Percentiles rank a stretch among this genome's conserved stretches.
These are phyloP conservation scores for Verticillium nubilum DNA, from an alignment of 2,329 filamentous ascomycete species.

Conservation along the genomic window DNA sequence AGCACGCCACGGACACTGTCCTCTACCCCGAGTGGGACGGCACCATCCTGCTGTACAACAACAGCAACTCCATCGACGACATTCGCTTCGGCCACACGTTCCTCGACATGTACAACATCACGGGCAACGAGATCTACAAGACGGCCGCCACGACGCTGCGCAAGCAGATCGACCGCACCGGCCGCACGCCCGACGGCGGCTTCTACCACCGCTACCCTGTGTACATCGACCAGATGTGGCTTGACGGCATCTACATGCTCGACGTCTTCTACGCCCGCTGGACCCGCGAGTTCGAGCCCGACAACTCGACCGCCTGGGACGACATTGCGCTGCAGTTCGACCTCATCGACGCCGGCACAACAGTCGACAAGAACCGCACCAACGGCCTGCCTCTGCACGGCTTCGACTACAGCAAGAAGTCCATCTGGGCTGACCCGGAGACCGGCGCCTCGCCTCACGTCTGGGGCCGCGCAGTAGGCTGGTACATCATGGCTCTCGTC, in stretches of 20 bases:
- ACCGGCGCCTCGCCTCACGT: constrained; percentile 44
- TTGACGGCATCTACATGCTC: constrained; percentile 43
- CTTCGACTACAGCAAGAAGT: constrained; percentile 40
- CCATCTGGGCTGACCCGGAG: constrained; percentile 39
- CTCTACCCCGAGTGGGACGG: constrained; percentile 17
- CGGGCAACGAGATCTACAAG: constrained; percentile 11
- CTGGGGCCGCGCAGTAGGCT: constrained; percentile 41
- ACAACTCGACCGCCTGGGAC: constrained; percentile 29
- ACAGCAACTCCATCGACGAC: constrained; percentile 12
- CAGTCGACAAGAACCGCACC: constrained; percentile 24
- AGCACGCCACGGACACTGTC: constrained; percentile 15
- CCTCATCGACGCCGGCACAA: constrained; percentile 31
- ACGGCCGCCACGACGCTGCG: constrained; percentile 6
- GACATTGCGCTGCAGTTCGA: constrained; percentile 37
- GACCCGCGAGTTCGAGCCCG: constrained; percentile 16
- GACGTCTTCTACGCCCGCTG: constrained; percentile 27
- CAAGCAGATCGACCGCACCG: constrained; percentile 9
- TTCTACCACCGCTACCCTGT: constrained; percentile 16
- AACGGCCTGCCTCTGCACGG: constrained; percentile 43
- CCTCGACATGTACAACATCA: constrained; percentile 7
- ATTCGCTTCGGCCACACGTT: constrained; percentile 12
- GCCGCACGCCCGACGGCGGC: constrained; percentile 6
- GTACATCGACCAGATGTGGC: constrained; percentile 18
- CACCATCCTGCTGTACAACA: constrained; percentile 9
- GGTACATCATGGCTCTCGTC: constrained; percentile 33